Conservation (phyloP, 2,329 filamentous ascomycete species). For the Phialemoniopsis sp. region DNA sequence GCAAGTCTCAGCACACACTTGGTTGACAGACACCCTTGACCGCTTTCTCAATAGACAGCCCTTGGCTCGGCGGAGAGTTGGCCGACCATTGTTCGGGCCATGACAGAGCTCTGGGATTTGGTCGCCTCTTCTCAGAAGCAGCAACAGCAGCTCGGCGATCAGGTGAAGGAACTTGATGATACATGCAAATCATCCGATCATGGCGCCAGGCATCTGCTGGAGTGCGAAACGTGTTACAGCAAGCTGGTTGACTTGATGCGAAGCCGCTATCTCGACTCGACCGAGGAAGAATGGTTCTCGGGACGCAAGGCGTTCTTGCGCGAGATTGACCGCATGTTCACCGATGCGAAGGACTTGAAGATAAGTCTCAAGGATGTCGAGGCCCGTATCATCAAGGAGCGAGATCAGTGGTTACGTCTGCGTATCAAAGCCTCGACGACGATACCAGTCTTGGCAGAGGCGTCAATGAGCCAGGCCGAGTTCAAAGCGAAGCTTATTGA, state of each 20-base stretch:
- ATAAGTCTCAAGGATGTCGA: slow-evolving; percentile 42
- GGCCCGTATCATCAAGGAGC: slow-evolving; percentile 44
- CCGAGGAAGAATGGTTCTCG: slow-evolving; percentile 47
- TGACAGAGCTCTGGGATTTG: slow-evolving; percentile 1
- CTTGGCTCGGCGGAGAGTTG: not conserved
- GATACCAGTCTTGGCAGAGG: slow-evolving; percentile 13
- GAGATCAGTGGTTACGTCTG: slow-evolving; percentile 41
- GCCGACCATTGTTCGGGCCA: slow-evolving; percentile 2
- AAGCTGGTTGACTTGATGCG: slow-evolving; percentile 41
- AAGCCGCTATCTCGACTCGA: slow-evolving; percentile 29
- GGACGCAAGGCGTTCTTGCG: slow-evolving; percentile 42
- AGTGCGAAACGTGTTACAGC: slow-evolving; percentile 31
- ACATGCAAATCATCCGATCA: too few species aligned
- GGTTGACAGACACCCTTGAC: too few species aligned
- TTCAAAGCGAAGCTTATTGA: slow-evolving; percentile 4
- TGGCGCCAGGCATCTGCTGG: too few species aligned
- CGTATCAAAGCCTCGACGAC: slow-evolving; percentile 14
- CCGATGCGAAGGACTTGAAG: slow-evolving; percentile 38
- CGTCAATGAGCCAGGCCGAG: slow-evolving; percentile 4
- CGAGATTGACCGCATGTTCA: slow-evolving; percentile 44
- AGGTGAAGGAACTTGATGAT: not conserved
- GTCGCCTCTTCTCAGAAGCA: too few species aligned
- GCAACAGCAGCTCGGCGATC: not conserved
- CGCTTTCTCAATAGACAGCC: too few species aligned
- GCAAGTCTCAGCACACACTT: too few species aligned